Evolutionary conservation across 768 basidiomycete species (phyloP), one percentile per base, ranked within the genome.

Genomic region (Leccinum boreale): DNA sequence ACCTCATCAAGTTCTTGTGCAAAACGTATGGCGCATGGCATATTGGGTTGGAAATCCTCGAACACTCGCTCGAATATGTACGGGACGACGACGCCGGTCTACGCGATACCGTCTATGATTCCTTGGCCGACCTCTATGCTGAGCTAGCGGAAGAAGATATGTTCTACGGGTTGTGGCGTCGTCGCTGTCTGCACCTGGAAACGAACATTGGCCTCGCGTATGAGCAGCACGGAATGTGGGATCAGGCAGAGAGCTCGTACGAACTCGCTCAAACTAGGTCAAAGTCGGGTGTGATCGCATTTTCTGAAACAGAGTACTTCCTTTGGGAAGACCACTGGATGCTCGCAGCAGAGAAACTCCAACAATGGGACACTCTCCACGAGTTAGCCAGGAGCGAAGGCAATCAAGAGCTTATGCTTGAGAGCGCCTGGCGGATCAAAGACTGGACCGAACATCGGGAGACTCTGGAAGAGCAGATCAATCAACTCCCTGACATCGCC

Each of bases 301-400:
- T 95, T 76, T 89, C 90, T 12, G 97, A 99, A 71, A 80, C 89
- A 2, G 97, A 99, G 71, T 98, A 95, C 71, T 94, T 91, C 65
- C 78, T 99, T 19, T 99, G 97, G 97, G 97, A 99, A 67, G 97
- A 99, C 70, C 97, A 99, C 71, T 99, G 97, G 96, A 90, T 99
- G 58, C 76, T 95, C 8, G 83, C 94, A 1, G 89, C 94, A 1
- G 92, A 96, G 75, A 99, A 99, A 73, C 78, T 99, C 17, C 97
- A 98, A 69, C 91, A 97, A 60, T 99, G 97, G 97, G 97, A 99
- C 58, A 84, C 90, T 21, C 80, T 99, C 4, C 85, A 90, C 61
- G 97, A 99, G 53, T 83, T 99, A 19, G 94, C 93, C 1, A 86
- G 86, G 63, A 84, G 79, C 55, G 96, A 98, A 72, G 85, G 84